Evolutionary conservation across 495 filamentous ascomycete species (phyloP), one percentile per base, ranked within the genome.

Genomic region (Cenococcum geophilum): DNA sequence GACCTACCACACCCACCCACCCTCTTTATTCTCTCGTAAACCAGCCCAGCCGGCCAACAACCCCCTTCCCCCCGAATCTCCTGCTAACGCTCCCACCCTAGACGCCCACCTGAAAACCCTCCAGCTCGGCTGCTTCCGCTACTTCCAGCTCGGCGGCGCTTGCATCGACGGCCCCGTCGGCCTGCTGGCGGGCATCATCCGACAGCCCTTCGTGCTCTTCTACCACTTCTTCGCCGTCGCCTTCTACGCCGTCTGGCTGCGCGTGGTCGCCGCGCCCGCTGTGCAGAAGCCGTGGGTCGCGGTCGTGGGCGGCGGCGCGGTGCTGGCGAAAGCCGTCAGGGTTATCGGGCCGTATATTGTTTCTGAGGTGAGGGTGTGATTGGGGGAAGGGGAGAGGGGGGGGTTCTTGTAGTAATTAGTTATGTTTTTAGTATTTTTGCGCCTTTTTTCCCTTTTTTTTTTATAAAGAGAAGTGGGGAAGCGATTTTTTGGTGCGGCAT

Each of bases 191-290:
- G 95, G 92, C 50, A 79, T 97, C 49, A 86, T 95, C 70, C 79
- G 86, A 20, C 81, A 83, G 50, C 93, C 93, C 1, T 66, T 86
- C 25, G 81, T 91, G 48, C 83, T 98, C 55, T 85, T 95, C 67
- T 88, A 84, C 69, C 92, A 98, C 74, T 98, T 98, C 77, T 97
- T 96, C 74, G 82, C 83, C 23, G 93, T 98, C 36, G 93, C 93
- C 0, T 82, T 97, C 65, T 80, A 95, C 57, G 85, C 87, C 16
- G 91, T 98, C 59, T 95, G 89, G 87, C 70, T 96, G 18, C 32
- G 57, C 16, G 20, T 63, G 9, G 8, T 8, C 0, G 56, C 57
- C 23, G 59, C 53, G 5, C 42, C 50, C 1, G 21, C 60, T 8
- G 60, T 40, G 59, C 40, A 34, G 52, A 51, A 57, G 51, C 62